These are phyloP conservation scores for Fibroporia radiculosa DNA, from an alignment of 768 basidiomycete species.

Conservation along the genomic window DNA sequence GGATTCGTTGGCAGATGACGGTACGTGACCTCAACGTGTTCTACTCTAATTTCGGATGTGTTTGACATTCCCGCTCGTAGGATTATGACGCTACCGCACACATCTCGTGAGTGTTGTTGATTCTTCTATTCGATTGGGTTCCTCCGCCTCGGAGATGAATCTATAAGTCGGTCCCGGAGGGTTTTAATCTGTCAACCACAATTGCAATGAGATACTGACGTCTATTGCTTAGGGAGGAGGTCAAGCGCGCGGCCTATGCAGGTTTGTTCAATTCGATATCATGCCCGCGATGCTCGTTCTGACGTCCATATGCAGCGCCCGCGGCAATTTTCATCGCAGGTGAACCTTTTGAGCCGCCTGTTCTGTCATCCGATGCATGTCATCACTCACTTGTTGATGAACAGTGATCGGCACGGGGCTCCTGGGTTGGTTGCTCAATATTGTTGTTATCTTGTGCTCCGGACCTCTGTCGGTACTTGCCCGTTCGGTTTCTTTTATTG, in stretches of 20 bases:
- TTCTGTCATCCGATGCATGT: not conserved
- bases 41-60: no score
- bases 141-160: no score
- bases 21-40: no score
- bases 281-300: not conserved
- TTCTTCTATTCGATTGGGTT: no score
- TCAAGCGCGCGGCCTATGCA: conserved; percentile 71
- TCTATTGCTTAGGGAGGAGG: conserved; percentile 42
- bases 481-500: not conserved
- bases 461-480: conserved; percentile 53
- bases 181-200: no score
- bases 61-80: no score
- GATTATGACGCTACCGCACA: conserved; percentile 80
- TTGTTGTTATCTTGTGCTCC: conserved; percentile 79
- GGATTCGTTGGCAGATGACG: no score
- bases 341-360: not conserved
- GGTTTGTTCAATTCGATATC: not conserved
- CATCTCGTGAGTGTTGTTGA: conserved; percentile 52
- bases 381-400: not conserved
- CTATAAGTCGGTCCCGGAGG: no score
- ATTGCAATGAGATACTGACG: no score
- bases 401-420: conserved; percentile 66
- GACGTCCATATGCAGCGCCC: conserved; percentile 26
- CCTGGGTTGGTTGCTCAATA: conserved; percentile 82
- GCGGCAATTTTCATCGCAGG: conserved; percentile 53